Evolutionary conservation across 306 rosid species (phyloP), one percentile per base, ranked within the genome.

Genomic region (Prunus davidiana): DNA sequence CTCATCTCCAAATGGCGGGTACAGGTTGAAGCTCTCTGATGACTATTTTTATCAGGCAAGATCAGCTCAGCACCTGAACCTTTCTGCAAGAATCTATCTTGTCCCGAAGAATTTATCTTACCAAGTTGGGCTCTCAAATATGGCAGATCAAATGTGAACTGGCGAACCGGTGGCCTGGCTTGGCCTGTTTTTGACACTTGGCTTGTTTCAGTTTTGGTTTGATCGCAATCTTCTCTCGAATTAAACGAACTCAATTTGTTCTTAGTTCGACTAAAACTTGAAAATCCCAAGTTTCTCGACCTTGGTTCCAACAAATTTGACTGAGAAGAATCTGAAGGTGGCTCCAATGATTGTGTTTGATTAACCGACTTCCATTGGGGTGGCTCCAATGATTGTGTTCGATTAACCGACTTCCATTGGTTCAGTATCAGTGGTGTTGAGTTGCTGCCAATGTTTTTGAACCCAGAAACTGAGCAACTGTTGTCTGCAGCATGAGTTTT

Each of bases 71-170:
- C 69, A 63, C 64, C 43, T 4, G 71, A 66, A 60, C 64, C 30
- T 24, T 57, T 75, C 25, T 67, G 73, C 64, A 50, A 67, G 57
- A 58, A 77, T 32, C 61, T 34, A 47, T 64, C 43, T 4, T 71
- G 80, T 56, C 87, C 69, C 1, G 64, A 77, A 63, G 78, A 78
- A 67, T 72, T 85, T 38, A 74, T 75, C 69, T 78, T 82, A 78
- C 74, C 80, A 73, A 87, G 81, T 30, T 79, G 83, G 50, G 83
- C 76, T 83, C 67, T 87, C 82, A 82, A 73, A 80, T 77, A 81
- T 70, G 88, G 86, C 49, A 77, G 81, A 77, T 77, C 81, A 74
- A 77, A 83, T 61, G 77, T 72, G 81, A 81, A 87, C 71, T 65
- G 76, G n/a, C 74, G 61, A 30, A 79, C 47, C 38, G n/a, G 1